Conservation (phyloP, 2,329 filamentous ascomycete genomes). For the Cordyceps tenuipes region DNA sequence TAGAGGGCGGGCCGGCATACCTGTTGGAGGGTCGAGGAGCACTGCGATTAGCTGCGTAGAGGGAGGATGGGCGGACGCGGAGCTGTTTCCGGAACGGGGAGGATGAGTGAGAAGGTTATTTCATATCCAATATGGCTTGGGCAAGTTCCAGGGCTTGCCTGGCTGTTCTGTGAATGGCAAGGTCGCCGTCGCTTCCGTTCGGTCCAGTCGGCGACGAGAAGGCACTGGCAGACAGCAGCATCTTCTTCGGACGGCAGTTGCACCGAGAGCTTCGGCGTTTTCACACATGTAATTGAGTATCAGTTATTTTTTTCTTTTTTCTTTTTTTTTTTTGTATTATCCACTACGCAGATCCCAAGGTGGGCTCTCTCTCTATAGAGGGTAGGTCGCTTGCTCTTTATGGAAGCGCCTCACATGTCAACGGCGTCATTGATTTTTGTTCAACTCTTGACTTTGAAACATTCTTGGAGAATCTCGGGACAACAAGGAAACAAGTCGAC, state of each 20-base stretch:
- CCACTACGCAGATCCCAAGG: conserved; percentile 5
- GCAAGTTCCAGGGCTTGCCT: not conserved
- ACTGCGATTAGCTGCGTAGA: not conserved
- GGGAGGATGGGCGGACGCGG: not conserved
- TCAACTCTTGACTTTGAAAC: not conserved
- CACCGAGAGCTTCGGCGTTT: not conserved
- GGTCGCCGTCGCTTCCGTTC: not conserved
- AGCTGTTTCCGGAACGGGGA: not conserved
- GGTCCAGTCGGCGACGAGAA: too few species aligned
- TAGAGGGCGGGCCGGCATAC: not conserved
- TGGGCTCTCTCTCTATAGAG: not conserved
- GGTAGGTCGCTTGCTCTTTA: conserved; percentile 4
- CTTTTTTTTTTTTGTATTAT: not conserved
- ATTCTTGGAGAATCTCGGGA: not conserved
- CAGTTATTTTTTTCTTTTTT: too few species aligned
- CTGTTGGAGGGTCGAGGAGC: not conserved
- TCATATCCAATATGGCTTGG: not conserved
- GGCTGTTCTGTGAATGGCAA: not conserved
- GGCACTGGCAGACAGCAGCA: too few species aligned
- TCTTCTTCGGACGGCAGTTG: too few species aligned
- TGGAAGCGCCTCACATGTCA: conserved; percentile 11
- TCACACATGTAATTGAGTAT: not conserved
- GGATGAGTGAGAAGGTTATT: not conserved
- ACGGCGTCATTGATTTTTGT: conserved; percentile 2
- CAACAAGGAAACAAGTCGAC: not conserved